A percentile compares a stretch with the other conserved stretches of the same genome.
These are phyloP conservation scores for Achaetomium macrosporum DNA, from an alignment of 2,329 filamentous ascomycete species.

Conservation along the genomic window DNA sequence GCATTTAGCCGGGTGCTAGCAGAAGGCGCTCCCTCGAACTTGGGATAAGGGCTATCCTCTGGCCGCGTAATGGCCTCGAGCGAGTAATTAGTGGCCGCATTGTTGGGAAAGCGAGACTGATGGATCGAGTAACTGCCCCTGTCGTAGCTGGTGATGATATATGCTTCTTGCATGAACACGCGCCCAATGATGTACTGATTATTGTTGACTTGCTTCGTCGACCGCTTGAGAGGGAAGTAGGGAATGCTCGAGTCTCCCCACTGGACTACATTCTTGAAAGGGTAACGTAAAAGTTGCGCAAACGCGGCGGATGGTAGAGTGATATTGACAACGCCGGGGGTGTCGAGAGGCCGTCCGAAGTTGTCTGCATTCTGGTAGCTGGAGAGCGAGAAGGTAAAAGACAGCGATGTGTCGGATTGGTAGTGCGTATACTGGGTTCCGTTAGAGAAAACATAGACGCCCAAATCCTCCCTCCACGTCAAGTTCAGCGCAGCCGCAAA, in stretches of 20 bases:
- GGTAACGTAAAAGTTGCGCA: conserved; percentile 44
- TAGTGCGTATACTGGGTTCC: conserved; percentile 47
- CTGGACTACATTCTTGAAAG: conserved; percentile 40
- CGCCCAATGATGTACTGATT: conserved; percentile 58
- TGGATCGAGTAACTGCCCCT: conserved; percentile 48
- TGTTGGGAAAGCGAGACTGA: conserved; percentile 47
- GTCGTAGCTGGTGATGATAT: conserved; percentile 53
- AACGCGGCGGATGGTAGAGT: conserved; percentile 49
- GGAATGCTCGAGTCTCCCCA: conserved; percentile 42
- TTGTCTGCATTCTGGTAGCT: conserved; percentile 49
- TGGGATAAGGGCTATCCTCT: conserved; percentile 42
- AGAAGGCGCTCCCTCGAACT: conserved; percentile 13
- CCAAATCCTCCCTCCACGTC: conserved; percentile 56
- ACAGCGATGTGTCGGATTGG: conserved; percentile 38
- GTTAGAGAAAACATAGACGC: conserved; percentile 59
- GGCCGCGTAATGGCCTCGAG: conserved; percentile 39
- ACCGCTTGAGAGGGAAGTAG: conserved; percentile 63
- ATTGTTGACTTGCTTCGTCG: conserved; percentile 36
- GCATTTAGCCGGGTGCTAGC: conserved; percentile 33
- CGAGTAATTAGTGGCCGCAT: conserved; percentile 35
- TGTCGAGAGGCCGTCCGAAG: conserved; percentile 43
- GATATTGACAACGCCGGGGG: conserved; percentile 50
- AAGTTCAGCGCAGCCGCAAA: conserved; percentile 62
- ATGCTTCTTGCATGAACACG: conserved; percentile 65
- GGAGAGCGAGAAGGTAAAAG: conserved; percentile 53